phyloP scores from a whole-genome alignment of 1,284 basidiomycete species.

The Trametes hirsuta region DNA sequence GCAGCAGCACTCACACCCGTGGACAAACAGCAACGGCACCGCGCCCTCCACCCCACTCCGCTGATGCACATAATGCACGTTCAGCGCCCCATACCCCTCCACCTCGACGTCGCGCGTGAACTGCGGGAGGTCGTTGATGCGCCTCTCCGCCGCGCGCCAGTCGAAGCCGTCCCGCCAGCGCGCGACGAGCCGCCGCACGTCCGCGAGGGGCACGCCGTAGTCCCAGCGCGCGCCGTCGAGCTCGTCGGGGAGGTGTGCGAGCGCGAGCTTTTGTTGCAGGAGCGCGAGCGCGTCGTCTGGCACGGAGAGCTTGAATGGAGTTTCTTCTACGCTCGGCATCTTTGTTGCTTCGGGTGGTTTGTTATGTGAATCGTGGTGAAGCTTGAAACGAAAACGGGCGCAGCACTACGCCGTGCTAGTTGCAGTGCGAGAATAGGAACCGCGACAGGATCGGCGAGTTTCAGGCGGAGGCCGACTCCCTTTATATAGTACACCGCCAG shows the following conservation, averaged over 20 bases:
- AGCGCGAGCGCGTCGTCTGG: constrained; percentile 41
- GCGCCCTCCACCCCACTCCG: constrained; percentile 37
- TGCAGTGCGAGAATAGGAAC: no score
- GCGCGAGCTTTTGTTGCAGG: constrained; percentile 46
- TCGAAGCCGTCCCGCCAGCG: constrained; percentile 46
- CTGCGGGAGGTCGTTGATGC: constrained; percentile 45
- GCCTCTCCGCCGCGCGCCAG: constrained; percentile 43
- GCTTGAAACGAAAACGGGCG: no score
- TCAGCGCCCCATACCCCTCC: constrained; percentile 39
- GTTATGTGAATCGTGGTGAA: no score
- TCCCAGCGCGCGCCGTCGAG: constrained; percentile 41
- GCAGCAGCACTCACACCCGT: constrained; percentile 44
- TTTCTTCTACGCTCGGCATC: constrained; percentile 23
- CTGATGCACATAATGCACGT: constrained; percentile 48
- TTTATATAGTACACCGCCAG: not conserved
- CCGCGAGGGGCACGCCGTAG: constrained; percentile 44
- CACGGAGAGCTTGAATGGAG: constrained; percentile 47
- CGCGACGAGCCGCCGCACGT: constrained; percentile 41
- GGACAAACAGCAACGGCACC: constrained; percentile 48
- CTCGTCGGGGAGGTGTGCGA: constrained; percentile 45
- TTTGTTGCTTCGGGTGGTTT: no score
- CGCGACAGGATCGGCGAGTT: no score
- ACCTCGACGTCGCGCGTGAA: constrained; percentile 44
- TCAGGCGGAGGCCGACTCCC: not conserved
- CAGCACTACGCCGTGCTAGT: no score